Base-by-base conservation (phyloP, 2,329 filamentous ascomycete species). In the Colletotrichum caudatum region DNA sequence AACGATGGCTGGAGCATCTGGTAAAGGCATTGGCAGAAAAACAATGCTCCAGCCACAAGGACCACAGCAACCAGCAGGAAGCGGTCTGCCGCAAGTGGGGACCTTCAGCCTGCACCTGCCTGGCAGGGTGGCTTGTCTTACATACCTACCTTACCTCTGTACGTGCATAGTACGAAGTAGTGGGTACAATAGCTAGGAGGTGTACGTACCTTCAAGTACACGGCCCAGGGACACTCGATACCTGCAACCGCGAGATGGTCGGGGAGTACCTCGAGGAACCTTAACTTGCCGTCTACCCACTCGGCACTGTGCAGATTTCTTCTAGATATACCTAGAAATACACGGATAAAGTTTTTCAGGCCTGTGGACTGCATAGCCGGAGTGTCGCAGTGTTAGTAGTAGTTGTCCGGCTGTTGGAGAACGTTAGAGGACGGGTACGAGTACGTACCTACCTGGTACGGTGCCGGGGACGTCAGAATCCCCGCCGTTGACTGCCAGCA, bases 31-130 rank as follows among this genome's bases (percentile, higher is more conserved):
- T 68, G 69, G 65, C 65, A 71, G 69, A 71, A 71, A 71, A 71
- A 71, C 69, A 71, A 71, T 64, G 48, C 69, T 69, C 54, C 65
- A 71, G 69, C 69, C 69, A 69, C 69, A 71, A n/a, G 59, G 59
- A 23, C 59, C 69, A 59, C 58, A 64, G 69, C 69, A 71, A 71
- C 69, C 65, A 46, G 69, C 65, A 69, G 69, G 48, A 62, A 71
- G 65, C 64, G 64, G 69, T 71, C 69, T 68, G 57, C 35, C 39
- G 35, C 35, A 26, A 50, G 64, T 67, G 68, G 68, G 18, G 46
- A 67, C 57, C 50, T 61, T 53, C 41, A 20, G 35, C 54, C 48
- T 46, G 54, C 61, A 51, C 33, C 37, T 62, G 56, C 46, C 23
- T 37, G 9, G 46, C 35, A n/a, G 39, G 44, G 69, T 71, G 65